Conservation (phyloP, 2,329 filamentous ascomycete genomes). For the Penicillium concentricum region DNA sequence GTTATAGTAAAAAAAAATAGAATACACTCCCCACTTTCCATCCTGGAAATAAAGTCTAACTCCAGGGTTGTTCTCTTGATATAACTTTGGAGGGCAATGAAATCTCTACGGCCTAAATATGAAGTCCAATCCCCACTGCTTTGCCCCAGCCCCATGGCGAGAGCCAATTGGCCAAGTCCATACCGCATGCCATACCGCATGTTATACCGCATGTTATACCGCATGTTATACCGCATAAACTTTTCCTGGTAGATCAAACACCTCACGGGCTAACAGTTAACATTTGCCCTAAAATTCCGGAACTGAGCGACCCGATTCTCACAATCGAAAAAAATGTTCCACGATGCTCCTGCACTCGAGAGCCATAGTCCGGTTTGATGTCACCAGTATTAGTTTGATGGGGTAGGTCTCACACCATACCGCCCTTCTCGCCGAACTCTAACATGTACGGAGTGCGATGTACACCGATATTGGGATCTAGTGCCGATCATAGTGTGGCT, state of each 20-base stretch:
- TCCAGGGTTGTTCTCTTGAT: background rate
- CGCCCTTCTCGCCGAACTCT: background rate
- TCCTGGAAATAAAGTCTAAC: background rate
- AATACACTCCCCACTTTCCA: background rate
- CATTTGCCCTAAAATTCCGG: background rate
- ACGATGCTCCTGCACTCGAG: background rate
- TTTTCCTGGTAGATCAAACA: background rate
- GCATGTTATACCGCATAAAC: slow-evolving; percentile 3
- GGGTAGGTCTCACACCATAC: background rate
- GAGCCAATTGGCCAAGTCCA: background rate
- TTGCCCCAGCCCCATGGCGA: background rate
- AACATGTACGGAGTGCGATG: background rate
- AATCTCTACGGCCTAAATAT: background rate
- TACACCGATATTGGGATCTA: slow-evolving; percentile 1
- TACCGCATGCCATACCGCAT: slow-evolving; percentile 4
- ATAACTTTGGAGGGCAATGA: background rate
- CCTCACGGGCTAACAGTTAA: background rate
- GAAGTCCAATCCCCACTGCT: background rate
- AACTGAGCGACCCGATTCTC: background rate
- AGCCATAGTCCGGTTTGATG: background rate
- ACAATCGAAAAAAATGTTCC: no score
- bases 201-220: slow-evolving; percentile 2
- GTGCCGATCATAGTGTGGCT: background rate
- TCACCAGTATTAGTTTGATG: background rate
- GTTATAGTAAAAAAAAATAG: background rate